Conservation (phyloP, 2,329 filamentous ascomycete species). For the Apiospora sp. region DNA sequence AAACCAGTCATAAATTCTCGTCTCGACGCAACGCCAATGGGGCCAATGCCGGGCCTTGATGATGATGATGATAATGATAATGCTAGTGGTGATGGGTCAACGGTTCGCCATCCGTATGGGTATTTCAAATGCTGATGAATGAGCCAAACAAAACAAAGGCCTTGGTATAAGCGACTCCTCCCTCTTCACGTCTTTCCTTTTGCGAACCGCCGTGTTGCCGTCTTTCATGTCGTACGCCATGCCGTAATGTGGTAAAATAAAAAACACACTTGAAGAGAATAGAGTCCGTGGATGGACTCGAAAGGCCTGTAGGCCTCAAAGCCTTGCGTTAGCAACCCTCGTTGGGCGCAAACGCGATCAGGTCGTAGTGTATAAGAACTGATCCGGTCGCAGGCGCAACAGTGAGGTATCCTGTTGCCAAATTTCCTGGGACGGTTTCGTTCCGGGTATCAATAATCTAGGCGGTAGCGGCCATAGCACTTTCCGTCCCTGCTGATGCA, state of each 20-base stretch:
- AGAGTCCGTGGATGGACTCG: neutral
- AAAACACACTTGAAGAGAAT: conserved; percentile 17
- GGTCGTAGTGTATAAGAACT: neutral
- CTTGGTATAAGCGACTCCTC: conserved; percentile 23
- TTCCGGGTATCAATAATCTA: conserved; percentile 19
- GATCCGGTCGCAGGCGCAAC: neutral
- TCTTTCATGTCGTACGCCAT: conserved; percentile 23
- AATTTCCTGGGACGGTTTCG: neutral
- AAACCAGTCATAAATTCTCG: conserved; percentile 13
- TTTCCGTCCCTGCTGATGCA: conserved; percentile 2
- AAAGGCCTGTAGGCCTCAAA: neutral
- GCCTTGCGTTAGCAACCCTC: neutral
- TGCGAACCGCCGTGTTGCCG: conserved; percentile 4
- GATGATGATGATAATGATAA: conserved; percentile 21
- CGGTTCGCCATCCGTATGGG: conserved; percentile 8
- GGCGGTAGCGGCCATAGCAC: neutral
- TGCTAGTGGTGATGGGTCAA: conserved; percentile 20
- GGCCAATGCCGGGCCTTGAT: conserved; percentile 23
- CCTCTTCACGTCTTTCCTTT: conserved; percentile 21
- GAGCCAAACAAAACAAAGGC: conserved; percentile 11
- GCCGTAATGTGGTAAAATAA: conserved; percentile 21
- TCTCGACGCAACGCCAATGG: conserved; percentile 22
- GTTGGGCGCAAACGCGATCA: neutral
- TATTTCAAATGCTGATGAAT: conserved; percentile 16
- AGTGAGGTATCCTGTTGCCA: neutral